Conservation (phyloP, 768 basidiomycete genomes). For the Hemileccinum impolitum region DNA sequence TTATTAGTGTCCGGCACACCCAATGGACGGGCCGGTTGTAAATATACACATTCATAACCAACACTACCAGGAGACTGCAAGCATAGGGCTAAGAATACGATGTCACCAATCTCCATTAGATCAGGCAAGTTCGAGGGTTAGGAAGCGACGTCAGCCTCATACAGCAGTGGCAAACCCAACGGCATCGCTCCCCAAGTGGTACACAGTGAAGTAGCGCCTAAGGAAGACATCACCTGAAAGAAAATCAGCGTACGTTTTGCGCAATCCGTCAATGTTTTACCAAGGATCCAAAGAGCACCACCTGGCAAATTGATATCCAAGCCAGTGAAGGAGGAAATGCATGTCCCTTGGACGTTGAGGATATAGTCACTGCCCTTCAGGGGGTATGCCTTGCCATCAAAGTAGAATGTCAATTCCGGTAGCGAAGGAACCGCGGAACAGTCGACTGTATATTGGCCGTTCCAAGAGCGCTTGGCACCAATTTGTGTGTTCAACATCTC, state of each 20-base stretch:
- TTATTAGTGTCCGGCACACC: no score
- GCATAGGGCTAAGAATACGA: not conserved
- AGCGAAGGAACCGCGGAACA: slow-evolving; percentile 81
- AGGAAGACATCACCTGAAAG: slow-evolving; percentile 80
- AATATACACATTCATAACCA: not conserved
- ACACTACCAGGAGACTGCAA: slow-evolving; percentile 1
- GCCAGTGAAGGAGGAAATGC: slow-evolving; percentile 90
- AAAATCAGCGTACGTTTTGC: slow-evolving; percentile 4
- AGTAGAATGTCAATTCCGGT: slow-evolving; percentile 81
- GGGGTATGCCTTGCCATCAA: slow-evolving; percentile 75
- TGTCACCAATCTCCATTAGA: slow-evolving; percentile 2
- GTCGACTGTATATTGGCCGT: slow-evolving; percentile 90
- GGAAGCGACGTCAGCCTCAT: slow-evolving; percentile 16
- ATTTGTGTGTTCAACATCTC: slow-evolving; percentile 97
- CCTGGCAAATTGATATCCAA: slow-evolving; percentile 85
- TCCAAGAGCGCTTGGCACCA: slow-evolving; percentile 93
- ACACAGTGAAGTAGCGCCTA: slow-evolving; percentile 90
- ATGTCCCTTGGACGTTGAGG: slow-evolving; percentile 86
- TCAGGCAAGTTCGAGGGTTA: slow-evolving; percentile 11
- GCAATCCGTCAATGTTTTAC: slow-evolving; percentile 37
- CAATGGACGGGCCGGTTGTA: no score
- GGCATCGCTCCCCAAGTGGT: slow-evolving; percentile 72
- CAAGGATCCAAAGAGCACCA: slow-evolving; percentile 85
- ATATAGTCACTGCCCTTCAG: slow-evolving; percentile 86
- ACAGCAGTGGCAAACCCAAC: slow-evolving; percentile 73